Base-by-base conservation (phyloP, 768 basidiomycete genomes). In the Podaxis sp. region DNA sequence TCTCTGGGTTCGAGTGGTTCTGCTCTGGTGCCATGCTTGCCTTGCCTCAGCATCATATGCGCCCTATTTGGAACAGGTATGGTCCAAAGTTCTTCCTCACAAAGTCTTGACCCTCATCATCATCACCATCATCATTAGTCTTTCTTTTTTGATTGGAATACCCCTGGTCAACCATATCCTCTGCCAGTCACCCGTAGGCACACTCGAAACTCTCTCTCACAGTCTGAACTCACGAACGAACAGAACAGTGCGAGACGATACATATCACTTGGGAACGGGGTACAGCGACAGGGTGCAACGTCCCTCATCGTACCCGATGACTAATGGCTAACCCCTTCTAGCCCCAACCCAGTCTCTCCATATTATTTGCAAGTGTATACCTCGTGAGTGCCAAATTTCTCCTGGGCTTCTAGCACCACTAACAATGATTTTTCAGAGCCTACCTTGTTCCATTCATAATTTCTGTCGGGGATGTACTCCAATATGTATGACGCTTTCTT, bases 321-420 rank as follows among this genome's bases (percentile, higher is more conserved):
- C 62, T n/a, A 22, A 33, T 64, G 38, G 51, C 60, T 63, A 1
- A 65, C n/a, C 33, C 7, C 55, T 51, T 12, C 19, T 55, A 88
- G 86, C 4, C 85, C 84, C 7, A 80, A 82, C 65, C 83, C 84
- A 2, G 72, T 71, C 5, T 77, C 84, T 4, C 86, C 86, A 15
- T 87, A 86, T 69, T 83, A 72, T 67, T 79, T 88, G 3, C 83
- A 85, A 67, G 76, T 87, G 8, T 87, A 84, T 67, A 83, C 85
- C 13, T 86, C 85, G 86, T 86, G 61, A 70, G 85, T 74, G 54
- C 38, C 7, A 19, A 46, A 24, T 46, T 33, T 36, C 19, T 0
- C 11, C 49, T 47, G 47, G 19, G 19, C 43, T 29, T 56, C 40
- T 41, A 25, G 25, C 36, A 40, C 54, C 47, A 41, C 12, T 47